Evolutionary conservation across 2,329 filamentous ascomycete genomes (phyloP), one percentile per base, ranked within the genome.

Genomic region (Botrytis fabae): DNA sequence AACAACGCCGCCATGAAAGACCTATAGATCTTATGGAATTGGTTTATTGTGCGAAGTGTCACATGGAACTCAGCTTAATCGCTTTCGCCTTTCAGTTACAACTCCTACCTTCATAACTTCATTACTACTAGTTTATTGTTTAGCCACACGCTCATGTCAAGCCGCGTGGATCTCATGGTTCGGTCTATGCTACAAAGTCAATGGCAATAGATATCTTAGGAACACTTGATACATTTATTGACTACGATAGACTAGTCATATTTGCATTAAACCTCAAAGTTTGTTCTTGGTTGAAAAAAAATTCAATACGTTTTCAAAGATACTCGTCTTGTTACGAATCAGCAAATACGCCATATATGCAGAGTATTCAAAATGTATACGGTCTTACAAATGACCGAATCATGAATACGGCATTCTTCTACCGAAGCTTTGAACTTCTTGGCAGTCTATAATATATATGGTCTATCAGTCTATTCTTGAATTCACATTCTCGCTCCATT

Each of bases 371-470:
- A 16, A 16, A 28, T 8, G 8, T 8, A 12, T 57, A 57, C 51
- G 51, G 51, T 28, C n/a, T 8, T 8, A 28, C 12, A 8, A 54
- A 57, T 18, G 0, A 2, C 51, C 14, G 14, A 57, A 28, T 16
- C 51, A 28, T 16, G n/a, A 18, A 57, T 57, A 57, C 51, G 14
- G 14, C 4, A 28, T 18, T 16, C 12, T 57, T 57, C 28, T 3
- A 57, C 0, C 0, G 16, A 18, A 6, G 16, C 1, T 28, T 2
- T 18, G 2, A 6, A 8, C 5, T 28, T 18, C 7, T 28, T 16
- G 0, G 7, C 14, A 28, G n/a, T 28, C 28, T 28, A 28, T 28
- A 28, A 14, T 54, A 9, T 54, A 54, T 54, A 54, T 18, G n/a
- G 1, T 4, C 3, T 28, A 18, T 54, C 14, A 28, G n/a, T 14